phyloP scores from a whole-genome alignment of 2,329 filamentous ascomycete species.

The Cladosporium sp. region DNA sequence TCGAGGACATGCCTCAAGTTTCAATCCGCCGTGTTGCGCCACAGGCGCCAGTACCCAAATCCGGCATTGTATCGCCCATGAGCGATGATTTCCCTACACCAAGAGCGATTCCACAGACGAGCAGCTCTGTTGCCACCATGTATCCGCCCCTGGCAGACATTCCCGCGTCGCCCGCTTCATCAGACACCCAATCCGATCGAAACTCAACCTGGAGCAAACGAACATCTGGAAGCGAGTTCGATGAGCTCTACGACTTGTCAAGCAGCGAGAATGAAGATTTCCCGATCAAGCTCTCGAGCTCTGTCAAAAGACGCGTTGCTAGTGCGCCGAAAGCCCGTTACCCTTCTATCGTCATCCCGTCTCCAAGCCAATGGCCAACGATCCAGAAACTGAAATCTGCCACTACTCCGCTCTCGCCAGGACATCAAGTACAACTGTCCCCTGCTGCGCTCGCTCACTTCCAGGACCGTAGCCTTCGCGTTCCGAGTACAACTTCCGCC shows the following conservation, averaged over 20 bases:
- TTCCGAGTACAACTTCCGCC: conserved; percentile 73
- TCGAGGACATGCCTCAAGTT: conserved; percentile 51
- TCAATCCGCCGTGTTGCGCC: conserved; percentile 27
- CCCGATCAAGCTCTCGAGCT: conserved; percentile 49
- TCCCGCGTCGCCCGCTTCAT: conserved; percentile 56
- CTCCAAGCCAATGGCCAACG: conserved; percentile 53
- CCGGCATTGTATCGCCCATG: conserved; percentile 38
- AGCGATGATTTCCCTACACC: conserved; percentile 59
- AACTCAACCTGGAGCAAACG: conserved; percentile 54
- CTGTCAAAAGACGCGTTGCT: conserved; percentile 41
- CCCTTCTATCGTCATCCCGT: conserved; percentile 57
- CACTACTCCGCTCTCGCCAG: conserved; percentile 43
- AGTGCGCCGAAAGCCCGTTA: conserved; percentile 41
- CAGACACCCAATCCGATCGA: conserved; percentile 49
- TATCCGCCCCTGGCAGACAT: conserved; percentile 17
- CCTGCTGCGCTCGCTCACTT: conserved; percentile 63
- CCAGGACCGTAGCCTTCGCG: conserved; percentile 51
- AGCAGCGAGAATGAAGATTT: conserved; percentile 67
- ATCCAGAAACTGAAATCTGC: conserved; percentile 49
- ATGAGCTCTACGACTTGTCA: conserved; percentile 82
- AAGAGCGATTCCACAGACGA: conserved; percentile 15
- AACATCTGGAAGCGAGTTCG: conserved; percentile 69
- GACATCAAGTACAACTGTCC: conserved; percentile 36
- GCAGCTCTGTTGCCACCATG: conserved; percentile 11
- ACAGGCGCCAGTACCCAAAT: conserved; percentile 32